Percentiles rank a stretch among this genome's conserved stretches.
Conservation (phyloP, 2,329 filamentous ascomycete genomes). For the Pyrenochaeta sp. region DNA sequence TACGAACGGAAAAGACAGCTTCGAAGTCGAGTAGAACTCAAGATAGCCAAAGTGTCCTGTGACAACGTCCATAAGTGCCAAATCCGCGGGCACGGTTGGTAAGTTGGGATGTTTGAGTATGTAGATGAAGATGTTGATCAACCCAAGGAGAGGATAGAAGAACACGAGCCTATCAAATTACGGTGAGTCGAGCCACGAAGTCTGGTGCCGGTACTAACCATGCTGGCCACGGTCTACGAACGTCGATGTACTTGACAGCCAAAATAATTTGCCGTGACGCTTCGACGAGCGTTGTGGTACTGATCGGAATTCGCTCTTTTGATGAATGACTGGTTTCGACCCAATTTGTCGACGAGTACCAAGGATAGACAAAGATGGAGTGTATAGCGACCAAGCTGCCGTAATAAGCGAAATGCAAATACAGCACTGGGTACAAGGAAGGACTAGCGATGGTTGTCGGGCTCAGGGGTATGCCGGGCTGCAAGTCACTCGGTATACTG, state of each 20-base stretch:
- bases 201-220: too few species aligned
- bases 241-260: neutral
- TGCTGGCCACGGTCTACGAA: too few species aligned
- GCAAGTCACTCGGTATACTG: too few species aligned
- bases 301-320: too few species aligned
- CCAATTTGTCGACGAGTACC: neutral
- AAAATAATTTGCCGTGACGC: neutral
- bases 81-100: neutral
- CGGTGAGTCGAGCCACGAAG: too few species aligned
- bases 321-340: too few species aligned
- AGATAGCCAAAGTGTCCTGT: neutral
- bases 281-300: neutral
- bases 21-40: neutral
- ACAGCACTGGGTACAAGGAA: neutral
- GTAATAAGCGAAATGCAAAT: neutral
- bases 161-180: neutral
- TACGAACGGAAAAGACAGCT: too few species aligned
- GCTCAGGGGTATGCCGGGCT: too few species aligned
- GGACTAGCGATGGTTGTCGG: too few species aligned
- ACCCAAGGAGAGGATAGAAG: neutral
- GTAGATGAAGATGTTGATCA: neutral
- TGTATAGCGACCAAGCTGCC: neutral
- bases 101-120: neutral
- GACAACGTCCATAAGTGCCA: neutral
- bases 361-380: neutral